Evolutionary conservation across 2,329 filamentous ascomycete species (phyloP).

Genomic region (Botrytis paeoniae): DNA sequence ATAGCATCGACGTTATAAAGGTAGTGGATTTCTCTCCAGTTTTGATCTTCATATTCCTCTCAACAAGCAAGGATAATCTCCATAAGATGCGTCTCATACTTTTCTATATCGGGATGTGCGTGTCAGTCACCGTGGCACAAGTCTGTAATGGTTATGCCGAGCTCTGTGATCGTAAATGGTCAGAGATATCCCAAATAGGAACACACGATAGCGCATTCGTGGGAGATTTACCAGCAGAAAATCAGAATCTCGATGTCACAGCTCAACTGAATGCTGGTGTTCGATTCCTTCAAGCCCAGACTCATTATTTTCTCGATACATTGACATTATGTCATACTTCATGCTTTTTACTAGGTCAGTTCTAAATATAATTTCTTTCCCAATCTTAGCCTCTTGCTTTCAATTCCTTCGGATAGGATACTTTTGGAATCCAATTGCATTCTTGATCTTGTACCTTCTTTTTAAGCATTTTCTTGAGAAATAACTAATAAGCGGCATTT

Average conservation of each 20-base stretch:
- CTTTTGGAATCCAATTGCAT: neutral
- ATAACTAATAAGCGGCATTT: neutral
- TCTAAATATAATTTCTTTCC: too few relatives aligned
- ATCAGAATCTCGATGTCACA: slow-evolving; percentile 59
- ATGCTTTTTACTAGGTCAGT: neutral
- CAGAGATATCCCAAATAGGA: slow-evolving; percentile 71
- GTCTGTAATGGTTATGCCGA: slow-evolving; percentile 67
- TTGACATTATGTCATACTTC: slow-evolving; percentile 34
- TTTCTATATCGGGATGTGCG: neutral
- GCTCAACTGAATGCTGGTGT: slow-evolving; percentile 60
- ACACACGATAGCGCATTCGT: slow-evolving; percentile 56
- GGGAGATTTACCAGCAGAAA: slow-evolving; percentile 39
- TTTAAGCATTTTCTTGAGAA: neutral
- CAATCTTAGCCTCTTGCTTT: neutral
- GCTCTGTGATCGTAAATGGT: slow-evolving; percentile 70
- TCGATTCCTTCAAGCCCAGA: slow-evolving; percentile 63
- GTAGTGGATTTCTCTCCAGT: neutral
- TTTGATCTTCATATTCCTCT: neutral
- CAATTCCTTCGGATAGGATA: neutral
- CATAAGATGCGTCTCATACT: slow-evolving; percentile 10
- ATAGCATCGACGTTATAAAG: slow-evolving; percentile 4
- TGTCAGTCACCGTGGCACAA: slow-evolving; percentile 2
- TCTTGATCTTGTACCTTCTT: neutral
- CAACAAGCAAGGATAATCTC: neutral
- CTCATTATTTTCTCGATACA: slow-evolving; percentile 25